Evolutionary conservation across 2,329 filamentous ascomycete species (phyloP).

Genomic region (Davidsoniella virescens): DNA sequence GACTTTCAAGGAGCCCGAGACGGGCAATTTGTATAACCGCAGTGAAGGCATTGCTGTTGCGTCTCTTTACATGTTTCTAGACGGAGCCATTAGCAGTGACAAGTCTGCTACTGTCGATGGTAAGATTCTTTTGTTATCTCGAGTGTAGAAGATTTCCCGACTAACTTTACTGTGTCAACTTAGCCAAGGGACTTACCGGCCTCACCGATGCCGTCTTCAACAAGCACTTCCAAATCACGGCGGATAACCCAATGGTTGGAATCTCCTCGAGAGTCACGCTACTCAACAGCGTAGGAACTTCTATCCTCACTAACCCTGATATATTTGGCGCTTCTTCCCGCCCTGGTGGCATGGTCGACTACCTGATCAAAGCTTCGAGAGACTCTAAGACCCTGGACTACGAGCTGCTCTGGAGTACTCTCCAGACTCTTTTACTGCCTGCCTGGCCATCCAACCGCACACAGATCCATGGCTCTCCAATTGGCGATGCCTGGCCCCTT

Average conservation of each 20-base stretch:
- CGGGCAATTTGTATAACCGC: conserved; percentile 22
- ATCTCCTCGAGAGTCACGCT: conserved; percentile 26
- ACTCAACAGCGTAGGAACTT: conserved; percentile 26
- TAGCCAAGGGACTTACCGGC: conserved; percentile 21
- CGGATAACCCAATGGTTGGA: conserved; percentile 29
- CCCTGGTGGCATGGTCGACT: conserved; percentile 32
- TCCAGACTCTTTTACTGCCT: conserved; percentile 30
- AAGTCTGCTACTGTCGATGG: conserved; percentile 21
- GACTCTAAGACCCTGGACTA: conserved; percentile 22
- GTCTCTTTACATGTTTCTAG: conserved; percentile 31
- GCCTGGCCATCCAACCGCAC: conserved; percentile 38
- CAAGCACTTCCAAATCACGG: conserved; percentile 27
- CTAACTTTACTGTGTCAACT: neutral
- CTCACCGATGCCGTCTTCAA: conserved; percentile 21
- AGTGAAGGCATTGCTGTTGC: conserved; percentile 37
- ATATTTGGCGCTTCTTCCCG: conserved; percentile 28
- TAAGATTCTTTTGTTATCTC: conserved; percentile 14
- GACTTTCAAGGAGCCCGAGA: conserved; percentile 27
- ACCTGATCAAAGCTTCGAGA: conserved; percentile 20
- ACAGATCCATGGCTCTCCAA: conserved; percentile 23
- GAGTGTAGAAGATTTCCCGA: neutral
- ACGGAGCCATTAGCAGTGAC: conserved; percentile 22
- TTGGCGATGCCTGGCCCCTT: conserved; percentile 36
- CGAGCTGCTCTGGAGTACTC: conserved; percentile 24
- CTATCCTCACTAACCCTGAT: conserved; percentile 22